A percentile compares a stretch with the other conserved stretches of the same genome.
Evolutionary conservation across 164 flowering plant species (phyloP).

Genomic region (Amborella trichopoda): DNA sequence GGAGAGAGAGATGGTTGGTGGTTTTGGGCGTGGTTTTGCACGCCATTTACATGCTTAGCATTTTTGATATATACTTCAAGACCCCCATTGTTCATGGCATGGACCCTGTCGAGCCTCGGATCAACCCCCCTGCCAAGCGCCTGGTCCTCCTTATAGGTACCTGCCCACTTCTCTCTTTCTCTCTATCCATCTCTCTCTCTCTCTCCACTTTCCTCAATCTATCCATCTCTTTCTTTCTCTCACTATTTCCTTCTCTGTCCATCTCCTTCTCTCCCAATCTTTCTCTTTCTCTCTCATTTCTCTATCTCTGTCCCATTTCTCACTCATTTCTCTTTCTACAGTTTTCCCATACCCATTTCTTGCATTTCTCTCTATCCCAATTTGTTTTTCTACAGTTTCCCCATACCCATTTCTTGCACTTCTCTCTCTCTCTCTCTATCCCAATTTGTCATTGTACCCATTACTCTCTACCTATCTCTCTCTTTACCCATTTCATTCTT

Average conservation of each 20-base stretch:
- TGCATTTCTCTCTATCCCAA: not conserved
- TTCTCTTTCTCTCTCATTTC: not conserved
- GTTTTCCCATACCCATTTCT: not conserved
- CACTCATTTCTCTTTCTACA: not conserved
- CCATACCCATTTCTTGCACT: not conserved
- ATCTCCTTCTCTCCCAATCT: too few species aligned
- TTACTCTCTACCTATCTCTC: too few species aligned
- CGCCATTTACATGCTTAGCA: constrained; percentile 89
- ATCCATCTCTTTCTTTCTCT: not conserved
- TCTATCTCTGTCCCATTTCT: not conserved
- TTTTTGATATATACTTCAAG: constrained; percentile 95
- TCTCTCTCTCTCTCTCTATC: not conserved
- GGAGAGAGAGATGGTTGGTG: constrained; percentile 72
- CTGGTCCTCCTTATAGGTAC: constrained; percentile 79
- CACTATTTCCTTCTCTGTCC: not conserved
- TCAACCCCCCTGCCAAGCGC: constrained; percentile 80
- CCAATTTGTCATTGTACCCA: too few species aligned
- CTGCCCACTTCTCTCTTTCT: not conserved
- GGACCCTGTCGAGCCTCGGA: constrained; percentile 71
- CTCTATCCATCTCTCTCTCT: not conserved
- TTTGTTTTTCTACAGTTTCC: not conserved
- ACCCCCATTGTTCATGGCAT: constrained; percentile 92
- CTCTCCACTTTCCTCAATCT: not conserved
- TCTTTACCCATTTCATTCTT: constrained; percentile 1
- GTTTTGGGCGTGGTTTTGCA: constrained; percentile 75